A percentile compares a stretch with the other conserved stretches of the same genome.
Evolutionary conservation across 148 eudicot genomes (phyloP).

Genomic region (Fagopyrum tataricum): DNA sequence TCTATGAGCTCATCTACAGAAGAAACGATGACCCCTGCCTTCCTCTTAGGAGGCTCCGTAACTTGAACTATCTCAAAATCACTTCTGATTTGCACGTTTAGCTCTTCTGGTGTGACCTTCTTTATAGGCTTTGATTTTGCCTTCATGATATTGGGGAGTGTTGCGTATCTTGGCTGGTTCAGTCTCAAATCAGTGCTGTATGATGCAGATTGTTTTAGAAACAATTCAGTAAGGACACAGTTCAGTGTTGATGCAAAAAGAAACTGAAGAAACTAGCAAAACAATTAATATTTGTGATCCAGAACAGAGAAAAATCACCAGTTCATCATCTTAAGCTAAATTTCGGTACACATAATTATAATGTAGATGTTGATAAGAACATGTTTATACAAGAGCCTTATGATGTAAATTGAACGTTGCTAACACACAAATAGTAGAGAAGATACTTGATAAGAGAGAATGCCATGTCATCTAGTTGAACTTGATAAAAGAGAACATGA

Average conservation of each 20-base stretch:
- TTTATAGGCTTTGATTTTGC: constrained; percentile 82
- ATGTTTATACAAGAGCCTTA: too few relatives aligned
- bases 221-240: background rate
- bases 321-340: background rate
- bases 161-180: constrained; percentile 98
- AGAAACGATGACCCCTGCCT: constrained; percentile 81
- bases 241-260: background rate
- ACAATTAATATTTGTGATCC: background rate
- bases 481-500: background rate
- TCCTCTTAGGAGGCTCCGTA: constrained; percentile 87
- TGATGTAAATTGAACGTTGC: too few relatives aligned
- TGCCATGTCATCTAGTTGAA: background rate
- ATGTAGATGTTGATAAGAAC: too few relatives aligned
- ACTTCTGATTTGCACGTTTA: constrained; percentile 62
- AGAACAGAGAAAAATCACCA: background rate
- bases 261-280: background rate
- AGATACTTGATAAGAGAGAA: background rate
- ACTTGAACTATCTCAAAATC: constrained; percentile 76
- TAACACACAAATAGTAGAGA: too few relatives aligned
- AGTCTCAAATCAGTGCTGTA: constrained; percentile 93
- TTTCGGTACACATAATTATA: too few relatives aligned
- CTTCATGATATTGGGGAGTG: constrained; percentile 91
- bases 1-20: constrained; percentile 88
- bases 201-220: background rate
- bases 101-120: constrained; percentile 62